A percentile compares a stretch with the other conserved stretches of the same genome.
Evolutionary conservation across 306 rosid species (phyloP).

Genomic region (Fagus sylvatica): DNA sequence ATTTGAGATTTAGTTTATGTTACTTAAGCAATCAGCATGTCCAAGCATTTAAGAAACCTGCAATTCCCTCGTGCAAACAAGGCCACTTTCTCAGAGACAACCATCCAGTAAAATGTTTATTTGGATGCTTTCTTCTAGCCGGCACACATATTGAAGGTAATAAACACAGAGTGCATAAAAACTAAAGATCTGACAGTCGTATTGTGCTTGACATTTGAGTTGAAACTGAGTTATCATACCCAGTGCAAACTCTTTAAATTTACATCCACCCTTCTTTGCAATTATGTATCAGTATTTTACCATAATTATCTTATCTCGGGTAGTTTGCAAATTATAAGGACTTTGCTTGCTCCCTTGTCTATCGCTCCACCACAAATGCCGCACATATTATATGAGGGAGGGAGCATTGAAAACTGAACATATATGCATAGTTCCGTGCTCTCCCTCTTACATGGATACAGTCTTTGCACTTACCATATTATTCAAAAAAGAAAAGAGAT

Average conservation of each 20-base stretch:
- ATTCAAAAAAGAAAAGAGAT: neutral
- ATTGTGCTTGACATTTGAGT: neutral
- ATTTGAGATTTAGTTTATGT: too few species aligned
- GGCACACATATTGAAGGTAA: neutral
- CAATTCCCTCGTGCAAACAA: conserved; percentile 4
- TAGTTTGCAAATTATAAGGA: neutral
- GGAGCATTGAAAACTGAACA: neutral
- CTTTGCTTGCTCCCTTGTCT: neutral
- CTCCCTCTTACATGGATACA: neutral
- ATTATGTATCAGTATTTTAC: neutral
- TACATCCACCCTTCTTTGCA: conserved; percentile 4
- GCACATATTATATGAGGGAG: neutral
- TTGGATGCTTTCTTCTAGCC: neutral
- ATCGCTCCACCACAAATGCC: neutral
- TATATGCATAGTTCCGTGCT: neutral
- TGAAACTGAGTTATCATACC: neutral
- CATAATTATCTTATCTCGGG: neutral
- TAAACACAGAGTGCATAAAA: neutral
- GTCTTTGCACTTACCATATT: neutral
- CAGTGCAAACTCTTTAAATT: neutral
- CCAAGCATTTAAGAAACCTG: conserved; percentile 12
- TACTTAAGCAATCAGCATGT: neutral
- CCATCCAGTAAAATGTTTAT: neutral
- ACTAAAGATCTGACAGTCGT: conserved; percentile 16
- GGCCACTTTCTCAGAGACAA: neutral